These are phyloP conservation scores for Podaxis rugospora DNA, from an alignment of 768 basidiomycete species.

Conservation along the genomic window DNA sequence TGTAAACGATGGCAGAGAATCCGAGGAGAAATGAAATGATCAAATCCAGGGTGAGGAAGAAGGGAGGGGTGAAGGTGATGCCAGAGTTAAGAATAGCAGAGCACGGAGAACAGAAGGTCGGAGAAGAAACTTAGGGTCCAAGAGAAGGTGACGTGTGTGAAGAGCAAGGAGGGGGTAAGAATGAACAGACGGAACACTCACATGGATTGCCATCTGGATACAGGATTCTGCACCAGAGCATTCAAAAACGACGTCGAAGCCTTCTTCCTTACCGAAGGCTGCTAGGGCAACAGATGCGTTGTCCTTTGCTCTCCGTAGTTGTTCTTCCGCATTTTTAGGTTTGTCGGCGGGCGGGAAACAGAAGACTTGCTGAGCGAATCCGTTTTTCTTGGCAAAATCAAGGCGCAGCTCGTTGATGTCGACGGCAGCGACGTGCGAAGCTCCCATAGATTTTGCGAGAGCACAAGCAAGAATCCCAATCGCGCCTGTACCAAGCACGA, in stretches of 20 bases:
- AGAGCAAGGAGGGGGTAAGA: constrained; percentile 1
- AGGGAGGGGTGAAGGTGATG: not conserved
- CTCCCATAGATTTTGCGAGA: constrained; percentile 69
- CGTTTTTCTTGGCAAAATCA: constrained; percentile 68
- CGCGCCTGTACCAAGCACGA: constrained; percentile 90
- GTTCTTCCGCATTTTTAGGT: constrained; percentile 51
- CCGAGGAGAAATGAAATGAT: constrained; percentile 13
- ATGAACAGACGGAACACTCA: constrained; percentile 37
- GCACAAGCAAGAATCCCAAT: constrained; percentile 90
- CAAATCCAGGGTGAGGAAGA: constrained; percentile 1
- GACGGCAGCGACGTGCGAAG: constrained; percentile 64
- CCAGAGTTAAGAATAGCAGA: constrained; percentile 8
- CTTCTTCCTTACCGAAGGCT: constrained; percentile 59
- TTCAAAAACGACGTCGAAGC: constrained; percentile 92
- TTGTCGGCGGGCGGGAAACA: constrained; percentile 44
- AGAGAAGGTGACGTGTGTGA: constrained; percentile 2
- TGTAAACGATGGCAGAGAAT: not conserved
- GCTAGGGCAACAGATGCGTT: constrained; percentile 45
- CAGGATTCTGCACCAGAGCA: constrained; percentile 92
- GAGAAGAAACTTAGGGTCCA: not conserved
- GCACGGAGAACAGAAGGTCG: not conserved
- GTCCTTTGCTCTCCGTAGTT: constrained; percentile 57
- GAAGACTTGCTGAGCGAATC: constrained; percentile 73
- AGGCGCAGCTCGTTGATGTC: constrained; percentile 86
- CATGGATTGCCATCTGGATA: constrained; percentile 87